Base-by-base conservation (phyloP, 148 eudicot genomes). In the Vaccinium macrocarpon region DNA sequence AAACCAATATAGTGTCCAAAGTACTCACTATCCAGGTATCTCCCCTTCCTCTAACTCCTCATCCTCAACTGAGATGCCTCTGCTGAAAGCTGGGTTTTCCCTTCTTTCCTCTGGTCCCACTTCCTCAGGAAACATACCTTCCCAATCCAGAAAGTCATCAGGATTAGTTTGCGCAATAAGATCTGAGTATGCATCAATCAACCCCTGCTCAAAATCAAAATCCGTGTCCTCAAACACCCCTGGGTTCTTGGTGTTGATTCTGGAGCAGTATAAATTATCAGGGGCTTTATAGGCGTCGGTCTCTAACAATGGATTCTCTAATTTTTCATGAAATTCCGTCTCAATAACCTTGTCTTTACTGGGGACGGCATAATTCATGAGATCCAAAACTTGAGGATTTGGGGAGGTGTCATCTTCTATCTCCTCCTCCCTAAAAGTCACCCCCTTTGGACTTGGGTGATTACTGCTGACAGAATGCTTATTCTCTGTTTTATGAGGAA, bases 41-140 rank as follows among this genome's bases (percentile, higher is more conserved):
- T 97, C 99, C 78, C 99, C 98, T 88, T 97, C 99, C 87, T 97
- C 99, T 74, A 94, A 84, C 79, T 94, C 99, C 70, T 66, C 72
- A 66, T 94, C 96, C 42, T 86, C 88, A 73, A 80, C 53, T 25
- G 56, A 82, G 49, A 83, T 80, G 82, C 52, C 73, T 16, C 50
- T 49, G 80, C 76, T 46, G 14, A 80, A 80, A 85, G 49, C 68
- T 53, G 53, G 53, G 50, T 57, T 59, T 38, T 76, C 89, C 76
- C 73, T 74, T 50, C 25, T 59, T 72, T 73, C 82, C 52, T 15
- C 82, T 2, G 78, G 62, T 29, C 72, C 83, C 11, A 56, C 74
- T 27, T 49, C 76, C 49, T 35, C 87, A 13, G 76, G 23, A 56
- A 85, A 84, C 15, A 89, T 85, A 66, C 82, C 88, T 16, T 90